These are phyloP conservation scores for Pseudofabraea citricarpa DNA, from an alignment of 2,329 filamentous ascomycete species.

Conservation along the genomic window DNA sequence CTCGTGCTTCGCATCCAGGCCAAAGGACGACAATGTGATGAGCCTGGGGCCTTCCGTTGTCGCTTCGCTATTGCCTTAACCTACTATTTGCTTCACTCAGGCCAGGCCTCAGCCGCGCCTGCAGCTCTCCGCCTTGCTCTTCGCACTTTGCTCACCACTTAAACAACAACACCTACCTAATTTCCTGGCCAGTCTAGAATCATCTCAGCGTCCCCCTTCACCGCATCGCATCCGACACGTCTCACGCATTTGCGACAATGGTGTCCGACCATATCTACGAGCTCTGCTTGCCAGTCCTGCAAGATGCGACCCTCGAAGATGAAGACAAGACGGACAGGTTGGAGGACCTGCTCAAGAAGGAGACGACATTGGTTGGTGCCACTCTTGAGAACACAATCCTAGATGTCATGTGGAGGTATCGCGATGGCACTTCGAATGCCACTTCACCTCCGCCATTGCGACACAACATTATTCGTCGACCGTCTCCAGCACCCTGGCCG, in stretches of 20 bases:
- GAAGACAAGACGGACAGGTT: constrained; percentile 93
- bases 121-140: constrained; percentile 7
- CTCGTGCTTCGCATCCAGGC: too few relatives aligned
- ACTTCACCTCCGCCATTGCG: constrained; percentile 80
- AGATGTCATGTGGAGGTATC: constrained; percentile 83
- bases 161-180: not conserved
- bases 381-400: constrained; percentile 86
- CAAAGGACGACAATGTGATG: constrained; percentile 18
- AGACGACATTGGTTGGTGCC: constrained; percentile 70
- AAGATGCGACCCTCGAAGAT: constrained; percentile 78
- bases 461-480: constrained; percentile 82
- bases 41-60: constrained; percentile 21
- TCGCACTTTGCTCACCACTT: not conserved
- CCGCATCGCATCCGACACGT: not conserved
- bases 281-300: constrained; percentile 81
- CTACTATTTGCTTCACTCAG: not conserved
- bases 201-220: constrained; percentile 2
- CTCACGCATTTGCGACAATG: constrained; percentile 46
- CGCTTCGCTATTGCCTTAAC: constrained; percentile 1
- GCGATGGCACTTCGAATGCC: constrained; percentile 58
- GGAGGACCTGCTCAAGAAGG: constrained; percentile 76
- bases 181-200: constrained; percentile 4
- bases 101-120: constrained; percentile 8
- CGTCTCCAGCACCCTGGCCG: constrained; percentile 93
- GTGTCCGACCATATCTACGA: constrained; percentile 91